phyloP scores from a whole-genome alignment of 352 stramenopile species.

The Saprolegnia parasitica region DNA sequence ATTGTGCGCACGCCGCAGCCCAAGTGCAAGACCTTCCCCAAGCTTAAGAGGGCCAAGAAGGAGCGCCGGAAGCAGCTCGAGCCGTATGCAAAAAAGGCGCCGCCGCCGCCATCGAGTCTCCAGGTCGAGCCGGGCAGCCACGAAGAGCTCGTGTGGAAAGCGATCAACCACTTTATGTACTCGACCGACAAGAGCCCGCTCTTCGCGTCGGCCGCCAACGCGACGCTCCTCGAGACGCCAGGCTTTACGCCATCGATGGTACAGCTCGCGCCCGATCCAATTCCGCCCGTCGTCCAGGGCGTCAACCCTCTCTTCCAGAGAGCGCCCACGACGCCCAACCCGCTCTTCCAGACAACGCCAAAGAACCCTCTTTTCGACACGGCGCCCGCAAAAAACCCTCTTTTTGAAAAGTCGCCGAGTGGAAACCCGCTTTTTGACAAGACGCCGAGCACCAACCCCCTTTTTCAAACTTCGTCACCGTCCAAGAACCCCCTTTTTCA shows the following conservation, averaged over 20 bases:
- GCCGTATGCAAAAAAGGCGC: not conserved
- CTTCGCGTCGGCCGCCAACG: not conserved
- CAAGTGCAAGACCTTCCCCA: slow-evolving; percentile 35
- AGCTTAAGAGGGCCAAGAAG: slow-evolving; percentile 17
- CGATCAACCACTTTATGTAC: slow-evolving; percentile 15
- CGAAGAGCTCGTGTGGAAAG: slow-evolving; percentile 26
- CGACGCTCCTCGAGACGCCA: slow-evolving; percentile 10
- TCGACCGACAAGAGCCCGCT: slow-evolving; percentile 15
- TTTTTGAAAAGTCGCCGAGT: slow-evolving; percentile 18
- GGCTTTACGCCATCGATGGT: slow-evolving; percentile 29
- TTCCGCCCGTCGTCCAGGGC: not conserved
- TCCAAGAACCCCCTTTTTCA: slow-evolving; percentile 22
- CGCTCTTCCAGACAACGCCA: not conserved
- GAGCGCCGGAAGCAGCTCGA: not conserved
- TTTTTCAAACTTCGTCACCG: not conserved
- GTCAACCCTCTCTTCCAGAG: slow-evolving; percentile 14
- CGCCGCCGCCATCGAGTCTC: not conserved
- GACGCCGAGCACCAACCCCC: not conserved
- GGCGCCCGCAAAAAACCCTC: not conserved
- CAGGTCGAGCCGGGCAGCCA: slow-evolving; percentile 15
- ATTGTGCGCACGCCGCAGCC: slow-evolving; percentile 50
- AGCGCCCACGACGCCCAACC: not conserved
- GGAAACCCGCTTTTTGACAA: slow-evolving; percentile 10
- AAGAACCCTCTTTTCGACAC: slow-evolving; percentile 5
- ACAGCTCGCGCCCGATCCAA: slow-evolving; percentile 10